Evolutionary conservation across 1,284 basidiomycete genomes (phyloP), one percentile per base, ranked within the genome.

Genomic region (Austropuccinia psidii): DNA sequence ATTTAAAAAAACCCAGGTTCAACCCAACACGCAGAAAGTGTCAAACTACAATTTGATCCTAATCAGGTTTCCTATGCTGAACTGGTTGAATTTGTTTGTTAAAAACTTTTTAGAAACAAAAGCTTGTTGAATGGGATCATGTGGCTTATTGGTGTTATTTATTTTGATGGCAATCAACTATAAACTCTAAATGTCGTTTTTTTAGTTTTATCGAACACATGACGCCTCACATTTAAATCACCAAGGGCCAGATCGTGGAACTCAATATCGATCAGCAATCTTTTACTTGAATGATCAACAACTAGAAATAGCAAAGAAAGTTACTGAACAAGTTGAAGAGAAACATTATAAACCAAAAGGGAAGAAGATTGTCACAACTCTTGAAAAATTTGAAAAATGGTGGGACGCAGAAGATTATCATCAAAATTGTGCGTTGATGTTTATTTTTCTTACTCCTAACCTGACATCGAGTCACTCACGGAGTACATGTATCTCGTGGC

Each of bases 11-110:
- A 1, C 24, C 45, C 85, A 6, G 93, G 93, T 2, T 77, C 82
- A 19, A 97, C 95, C 0, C 86, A 89, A 49, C 93, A 97, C 80
- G 95, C 95, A 3, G 95, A 98, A 82, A 89, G 92, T 0, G 82
- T 93, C 73, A 86, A 86, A 79, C 86, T 98, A 76, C 87, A 89
- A 78, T 98, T 93, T 78, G 91, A 94, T 80, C 90, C 89, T 0
- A 27, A 33, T 4, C 3, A 39, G 24, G 45, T 72, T 3, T 33
- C 43, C 2, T 72, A 72, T 49, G 45, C 57, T 29, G 58, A 60
- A 27, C 35, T 72, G 4, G 69, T 72, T 27, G 69, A 72, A 61
- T 72, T 72, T 62, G 69, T 72, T 21, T 61, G 69, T 62, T 8
- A 45, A 37, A 29, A n/a, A 21, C n/a, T 50, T 9, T n/a, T n/a